phyloP scores from a whole-genome alignment of 1,284 basidiomycete genomes.

The Heterobasidion parviporum region DNA sequence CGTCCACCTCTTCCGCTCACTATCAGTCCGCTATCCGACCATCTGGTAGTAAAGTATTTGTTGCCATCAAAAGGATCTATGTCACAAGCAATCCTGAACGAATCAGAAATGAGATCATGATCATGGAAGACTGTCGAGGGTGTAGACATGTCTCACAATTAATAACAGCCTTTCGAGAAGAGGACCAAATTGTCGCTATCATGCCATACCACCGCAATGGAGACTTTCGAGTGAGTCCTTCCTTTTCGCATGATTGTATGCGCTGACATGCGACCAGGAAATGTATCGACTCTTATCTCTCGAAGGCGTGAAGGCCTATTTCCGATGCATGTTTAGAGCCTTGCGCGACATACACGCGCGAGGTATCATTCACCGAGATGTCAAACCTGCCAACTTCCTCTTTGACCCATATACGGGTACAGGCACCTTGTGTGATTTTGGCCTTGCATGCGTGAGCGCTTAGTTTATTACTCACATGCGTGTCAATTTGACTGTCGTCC shows the following conservation, averaged over 20 bases:
- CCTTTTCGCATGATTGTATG: background rate
- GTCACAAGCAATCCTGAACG: conserved; percentile 91
- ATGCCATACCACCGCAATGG: conserved; percentile 93
- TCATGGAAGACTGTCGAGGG: conserved; percentile 80
- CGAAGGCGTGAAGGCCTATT: conserved; percentile 76
- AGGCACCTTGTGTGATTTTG: conserved; percentile 93
- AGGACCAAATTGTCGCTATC: conserved; percentile 90
- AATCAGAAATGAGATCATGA: conserved; percentile 92
- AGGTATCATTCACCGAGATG: conserved; percentile 91
- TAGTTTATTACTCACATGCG: background rate
- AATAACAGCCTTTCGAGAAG: conserved; percentile 87
- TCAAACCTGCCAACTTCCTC: conserved; percentile 98
- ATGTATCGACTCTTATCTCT: conserved; percentile 70
- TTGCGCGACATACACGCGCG: conserved; percentile 86
- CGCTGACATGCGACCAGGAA: conserved; percentile 38
- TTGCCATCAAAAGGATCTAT: conserved; percentile 96
- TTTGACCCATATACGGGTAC: conserved; percentile 82
- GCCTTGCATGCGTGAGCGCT: conserved; percentile 76
- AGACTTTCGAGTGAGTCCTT: conserved; percentile 80
- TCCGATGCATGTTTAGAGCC: conserved; percentile 87
- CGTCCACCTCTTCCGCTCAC: conserved; percentile 48
- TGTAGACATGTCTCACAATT: conserved; percentile 85
- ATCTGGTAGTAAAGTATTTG: conserved; percentile 54
- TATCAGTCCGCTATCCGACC: conserved; percentile 44
- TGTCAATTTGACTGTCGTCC: conserved; percentile 1